Percentiles rank a stretch among this genome's conserved stretches.
phyloP scores from a whole-genome alignment of 768 basidiomycete genomes.

The Trametes cubensis region DNA sequence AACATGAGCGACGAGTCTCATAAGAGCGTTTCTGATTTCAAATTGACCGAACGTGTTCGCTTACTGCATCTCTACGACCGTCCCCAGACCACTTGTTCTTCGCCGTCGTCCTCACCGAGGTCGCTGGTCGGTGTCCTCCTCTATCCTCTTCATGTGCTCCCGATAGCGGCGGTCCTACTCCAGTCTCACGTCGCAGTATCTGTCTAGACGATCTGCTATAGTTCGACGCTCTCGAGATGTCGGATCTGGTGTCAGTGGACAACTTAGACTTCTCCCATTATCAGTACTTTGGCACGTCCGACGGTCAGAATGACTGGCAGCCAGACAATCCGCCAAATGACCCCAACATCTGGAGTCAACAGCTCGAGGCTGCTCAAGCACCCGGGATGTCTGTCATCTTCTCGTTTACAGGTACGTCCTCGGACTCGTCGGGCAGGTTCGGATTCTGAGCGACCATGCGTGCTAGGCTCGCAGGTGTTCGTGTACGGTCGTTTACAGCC shows the following conservation, averaged over 20 bases:
- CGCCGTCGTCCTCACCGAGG: neutral
- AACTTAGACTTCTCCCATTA: neutral
- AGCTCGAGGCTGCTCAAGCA: neutral
- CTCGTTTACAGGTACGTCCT: conserved; percentile 3
- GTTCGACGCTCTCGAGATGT: neutral
- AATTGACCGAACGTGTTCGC: neutral
- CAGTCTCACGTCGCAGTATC: neutral
- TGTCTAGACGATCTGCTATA: neutral
- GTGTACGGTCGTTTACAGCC: conserved; percentile 12
- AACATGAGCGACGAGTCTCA: neutral
- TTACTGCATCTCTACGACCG: neutral
- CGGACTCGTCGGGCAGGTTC: neutral
- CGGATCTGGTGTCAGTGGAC: conserved; percentile 7
- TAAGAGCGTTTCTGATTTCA: neutral
- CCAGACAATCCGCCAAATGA: neutral
- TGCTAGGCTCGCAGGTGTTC: conserved; percentile 13
- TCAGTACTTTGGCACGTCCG: neutral
- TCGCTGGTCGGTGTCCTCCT: no score
- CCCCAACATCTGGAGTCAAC: neutral
- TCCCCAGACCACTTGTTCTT: neutral
- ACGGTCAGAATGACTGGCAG: neutral
- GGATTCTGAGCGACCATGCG: no score
- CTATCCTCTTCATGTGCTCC: no score
- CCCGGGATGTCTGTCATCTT: neutral
- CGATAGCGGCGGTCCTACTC: no score